Conservation (phyloP, 257 asterid genomes). For the Solanum ossicruentum region DNA sequence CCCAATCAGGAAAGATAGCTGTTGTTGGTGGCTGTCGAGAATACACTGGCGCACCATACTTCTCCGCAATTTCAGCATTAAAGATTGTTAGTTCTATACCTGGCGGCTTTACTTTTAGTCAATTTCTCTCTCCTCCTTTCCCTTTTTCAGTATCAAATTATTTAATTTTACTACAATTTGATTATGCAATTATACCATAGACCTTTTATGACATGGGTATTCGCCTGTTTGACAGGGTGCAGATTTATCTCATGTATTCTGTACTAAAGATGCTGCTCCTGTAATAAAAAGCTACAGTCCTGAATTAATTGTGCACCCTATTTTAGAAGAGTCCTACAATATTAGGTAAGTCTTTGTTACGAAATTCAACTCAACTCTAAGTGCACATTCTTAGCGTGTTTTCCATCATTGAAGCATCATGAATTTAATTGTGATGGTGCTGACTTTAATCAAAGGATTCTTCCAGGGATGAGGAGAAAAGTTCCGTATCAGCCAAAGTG, state of each 20-base stretch:
- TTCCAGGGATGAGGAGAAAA: slow-evolving; percentile 72
- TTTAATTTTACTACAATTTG: background rate
- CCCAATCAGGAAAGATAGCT: slow-evolving; percentile 83
- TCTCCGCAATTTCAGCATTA: slow-evolving; percentile 90
- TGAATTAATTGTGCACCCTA: slow-evolving; percentile 91
- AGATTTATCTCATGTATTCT: slow-evolving; percentile 88
- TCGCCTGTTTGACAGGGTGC: slow-evolving; percentile 59
- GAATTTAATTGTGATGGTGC: slow-evolving; percentile 1
- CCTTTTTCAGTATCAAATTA: background rate
- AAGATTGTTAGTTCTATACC: slow-evolving; percentile 59
- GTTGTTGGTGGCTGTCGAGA: slow-evolving; percentile 97
- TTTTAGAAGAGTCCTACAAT: slow-evolving; percentile 85
- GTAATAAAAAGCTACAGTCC: slow-evolving; percentile 94
- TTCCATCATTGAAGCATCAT: background rate
- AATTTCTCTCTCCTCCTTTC: background rate
- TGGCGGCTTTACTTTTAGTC: background rate
- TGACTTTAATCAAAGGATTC: slow-evolving; percentile 11
- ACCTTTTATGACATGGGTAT: background rate
- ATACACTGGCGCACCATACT: slow-evolving; percentile 99
- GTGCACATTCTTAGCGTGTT: background rate
- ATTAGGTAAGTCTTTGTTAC: slow-evolving; percentile 38
- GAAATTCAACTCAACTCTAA: background rate
- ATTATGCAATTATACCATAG: background rate
- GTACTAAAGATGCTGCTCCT: slow-evolving; percentile 93
- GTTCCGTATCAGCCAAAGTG: slow-evolving; percentile 51